phyloP scores from a whole-genome alignment of 2,329 filamentous ascomycete species.

The Phyllosticta citrichinensis region DNA sequence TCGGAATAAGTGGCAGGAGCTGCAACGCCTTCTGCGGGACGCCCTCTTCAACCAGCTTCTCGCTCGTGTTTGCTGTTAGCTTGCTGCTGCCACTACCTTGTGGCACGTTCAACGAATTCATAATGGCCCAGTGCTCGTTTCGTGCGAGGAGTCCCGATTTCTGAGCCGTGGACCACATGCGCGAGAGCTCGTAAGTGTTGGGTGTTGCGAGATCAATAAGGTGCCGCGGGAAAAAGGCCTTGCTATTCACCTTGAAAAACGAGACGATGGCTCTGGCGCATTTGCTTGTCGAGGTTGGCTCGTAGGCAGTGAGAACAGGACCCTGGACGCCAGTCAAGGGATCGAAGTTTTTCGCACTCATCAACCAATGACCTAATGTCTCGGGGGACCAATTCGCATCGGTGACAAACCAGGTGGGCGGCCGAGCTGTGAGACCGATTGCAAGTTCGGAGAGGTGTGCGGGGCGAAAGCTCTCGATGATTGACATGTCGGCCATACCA shows the following conservation, averaged over 20 bases:
- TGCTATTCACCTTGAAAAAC: neutral
- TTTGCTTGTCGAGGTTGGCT: neutral
- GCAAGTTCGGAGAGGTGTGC: slow-evolving; percentile 20
- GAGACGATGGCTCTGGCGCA: too few species aligned
- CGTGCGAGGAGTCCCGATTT: slow-evolving; percentile 58
- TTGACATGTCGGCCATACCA: slow-evolving; percentile 92
- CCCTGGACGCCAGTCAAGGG: slow-evolving; percentile 54
- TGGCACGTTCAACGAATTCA: slow-evolving; percentile 69
- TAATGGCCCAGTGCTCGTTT: slow-evolving; percentile 64
- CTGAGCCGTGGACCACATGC: slow-evolving; percentile 66
- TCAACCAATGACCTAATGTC: too few species aligned
- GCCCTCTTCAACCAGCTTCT: slow-evolving; percentile 62
- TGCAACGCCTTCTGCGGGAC: slow-evolving; percentile 76
- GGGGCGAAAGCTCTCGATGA: slow-evolving; percentile 46
- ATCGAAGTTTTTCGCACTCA: slow-evolving; percentile 58
- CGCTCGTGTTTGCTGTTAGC: slow-evolving; percentile 58
- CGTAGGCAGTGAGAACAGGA: too few species aligned
- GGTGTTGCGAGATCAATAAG: slow-evolving; percentile 69
- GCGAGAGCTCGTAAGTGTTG: slow-evolving; percentile 69
- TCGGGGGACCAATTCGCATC: slow-evolving; percentile 64
- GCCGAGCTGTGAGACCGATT: slow-evolving; percentile 48
- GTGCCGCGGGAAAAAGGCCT: slow-evolving; percentile 46
- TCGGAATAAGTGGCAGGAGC: slow-evolving; percentile 79
- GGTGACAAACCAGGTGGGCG: slow-evolving; percentile 56
- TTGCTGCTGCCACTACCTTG: slow-evolving; percentile 59